A percentile compares a stretch with the other conserved stretches of the same genome.
These are phyloP conservation scores for Lactarius quietus DNA, from an alignment of 768 basidiomycete species.

Conservation along the genomic window DNA sequence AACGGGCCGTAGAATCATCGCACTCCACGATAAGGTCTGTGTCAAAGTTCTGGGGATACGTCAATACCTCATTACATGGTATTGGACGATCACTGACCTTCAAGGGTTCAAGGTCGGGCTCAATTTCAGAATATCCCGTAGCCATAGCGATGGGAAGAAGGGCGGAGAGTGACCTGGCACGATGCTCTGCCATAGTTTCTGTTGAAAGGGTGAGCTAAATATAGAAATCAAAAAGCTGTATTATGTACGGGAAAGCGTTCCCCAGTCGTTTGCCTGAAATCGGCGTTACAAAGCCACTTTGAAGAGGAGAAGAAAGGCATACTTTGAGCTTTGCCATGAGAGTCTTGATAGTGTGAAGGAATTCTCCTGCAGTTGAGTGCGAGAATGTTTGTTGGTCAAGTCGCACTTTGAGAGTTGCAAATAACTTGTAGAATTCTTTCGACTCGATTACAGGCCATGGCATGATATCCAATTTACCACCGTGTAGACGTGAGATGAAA, in stretches of 20 bases:
- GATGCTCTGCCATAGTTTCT: slow-evolving; percentile 50
- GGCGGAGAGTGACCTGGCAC: slow-evolving; percentile 35
- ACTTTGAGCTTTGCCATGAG: slow-evolving; percentile 67
- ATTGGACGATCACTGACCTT: slow-evolving; percentile 37
- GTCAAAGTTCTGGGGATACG: slow-evolving; percentile 45
- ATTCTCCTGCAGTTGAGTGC: slow-evolving; percentile 50
- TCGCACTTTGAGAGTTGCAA: slow-evolving; percentile 42
- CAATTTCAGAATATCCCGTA: slow-evolving; percentile 44
- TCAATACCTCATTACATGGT: background rate
- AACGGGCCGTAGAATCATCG: slow-evolving; percentile 37
- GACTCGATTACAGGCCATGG: slow-evolving; percentile 70
- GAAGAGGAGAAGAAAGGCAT: background rate
- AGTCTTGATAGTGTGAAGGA: slow-evolving; percentile 51
- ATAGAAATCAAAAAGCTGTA: background rate
- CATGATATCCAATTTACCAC: slow-evolving; percentile 52
- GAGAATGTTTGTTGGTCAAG: slow-evolving; percentile 50
- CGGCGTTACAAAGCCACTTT: background rate
- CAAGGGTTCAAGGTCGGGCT: slow-evolving; percentile 45
- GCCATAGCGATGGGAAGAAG: slow-evolving; percentile 46
- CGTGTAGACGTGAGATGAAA: slow-evolving; percentile 58
- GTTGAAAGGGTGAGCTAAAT: background rate
- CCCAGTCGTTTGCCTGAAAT: slow-evolving; percentile 59
- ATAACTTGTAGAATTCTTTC: slow-evolving; percentile 55
- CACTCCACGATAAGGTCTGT: slow-evolving; percentile 40
- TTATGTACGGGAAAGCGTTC: slow-evolving; percentile 52